Base-by-base conservation (phyloP, 129 eudicot species). In the Heracleum sosnowskyi region DNA sequence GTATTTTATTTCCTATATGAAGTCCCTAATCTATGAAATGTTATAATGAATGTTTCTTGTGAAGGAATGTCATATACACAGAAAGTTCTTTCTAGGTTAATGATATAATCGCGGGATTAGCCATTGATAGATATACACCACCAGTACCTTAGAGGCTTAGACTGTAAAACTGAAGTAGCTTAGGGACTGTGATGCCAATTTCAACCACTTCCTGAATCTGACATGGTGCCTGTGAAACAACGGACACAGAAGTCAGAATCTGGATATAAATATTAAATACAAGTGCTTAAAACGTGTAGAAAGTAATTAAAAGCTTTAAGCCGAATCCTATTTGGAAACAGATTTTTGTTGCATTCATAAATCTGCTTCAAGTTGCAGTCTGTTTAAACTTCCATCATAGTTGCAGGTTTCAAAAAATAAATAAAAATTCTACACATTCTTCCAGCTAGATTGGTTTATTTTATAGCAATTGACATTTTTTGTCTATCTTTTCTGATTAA, bases 1-100 rank as follows among this genome's bases (percentile, higher is more conserved):
- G 99, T 92, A 87, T 44, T 77, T 44, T 81, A 49, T 47, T 77
- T 40, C 55, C 22, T 42, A 31, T 16, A 36, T 44, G 22, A 36
- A 71, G 34, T 73, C 22, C 2, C 6, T 46, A 17, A 53, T 26
- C 29, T 39, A 37, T 79, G 29, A 49, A 24, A 74, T 34, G 36
- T 51, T 34, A 76, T 1, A 5, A 55, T 34, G 6, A 20, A 26
- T 60, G 69, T 55, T 33, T 60, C 24, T 13, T 31, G 11, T 66
- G 10, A 13, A 66, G 72, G 72, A 66, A 7, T 66, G 36, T 11
- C 70, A 28, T 31, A 6, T 15, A 29, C 34, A 16, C 22, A 66
- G 20, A 66, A 66, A 64, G 8, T 66, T 7, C 11, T 66, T 11
- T 0, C 13, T 31, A 64, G 37, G 35, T 35, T 28, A 75, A 57